Percentiles rank a stretch among this genome's conserved stretches.
phyloP scores from a whole-genome alignment of 371 early-diverging fungal genomes.

The Funneliformis caledonium region DNA sequence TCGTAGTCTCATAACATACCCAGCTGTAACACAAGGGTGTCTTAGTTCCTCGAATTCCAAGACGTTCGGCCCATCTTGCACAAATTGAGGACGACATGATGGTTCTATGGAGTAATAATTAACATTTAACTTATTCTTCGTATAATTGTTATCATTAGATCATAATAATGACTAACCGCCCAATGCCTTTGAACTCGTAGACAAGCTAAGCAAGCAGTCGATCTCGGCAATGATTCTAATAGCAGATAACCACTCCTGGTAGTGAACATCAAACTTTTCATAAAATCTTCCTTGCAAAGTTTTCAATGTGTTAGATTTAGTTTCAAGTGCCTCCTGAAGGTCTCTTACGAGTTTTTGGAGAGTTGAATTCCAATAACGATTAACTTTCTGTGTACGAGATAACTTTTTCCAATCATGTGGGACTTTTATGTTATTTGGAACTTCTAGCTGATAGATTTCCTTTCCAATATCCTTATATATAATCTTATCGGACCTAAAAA shows the following conservation, averaged over 20 bases:
- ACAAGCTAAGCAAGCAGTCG: slow-evolving; percentile 89
- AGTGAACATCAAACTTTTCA: slow-evolving; percentile 77
- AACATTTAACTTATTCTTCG: background rate
- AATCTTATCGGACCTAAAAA: slow-evolving; percentile 54
- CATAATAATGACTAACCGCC: slow-evolving; percentile 47
- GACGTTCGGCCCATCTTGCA: slow-evolving; percentile 59
- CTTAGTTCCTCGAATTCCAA: slow-evolving; percentile 82
- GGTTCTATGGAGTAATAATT: slow-evolving; percentile 50
- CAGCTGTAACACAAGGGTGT: slow-evolving; percentile 83
- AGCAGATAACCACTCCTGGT: slow-evolving; percentile 71
- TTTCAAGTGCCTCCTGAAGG: slow-evolving; percentile 87
- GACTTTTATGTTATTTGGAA: slow-evolving; percentile 76
- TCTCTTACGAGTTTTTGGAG: slow-evolving; percentile 70
- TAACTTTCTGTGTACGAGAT: slow-evolving; percentile 79
- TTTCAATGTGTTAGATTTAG: slow-evolving; percentile 59
- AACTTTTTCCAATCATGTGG: slow-evolving; percentile 81
- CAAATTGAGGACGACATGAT: slow-evolving; percentile 82
- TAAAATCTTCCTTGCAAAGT: slow-evolving; percentile 76
- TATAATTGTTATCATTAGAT: background rate
- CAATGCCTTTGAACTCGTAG: slow-evolving; percentile 71
- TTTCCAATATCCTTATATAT: slow-evolving; percentile 92
- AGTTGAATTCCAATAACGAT: slow-evolving; percentile 85
- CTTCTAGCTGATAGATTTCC: slow-evolving; percentile 94
- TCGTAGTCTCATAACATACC: slow-evolving; percentile 44
- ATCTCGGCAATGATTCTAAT: slow-evolving; percentile 81